Evolutionary conservation across 192 early-diverging fungal species (phyloP).

Genomic region (Gryganskiella cystojenkinii): DNA sequence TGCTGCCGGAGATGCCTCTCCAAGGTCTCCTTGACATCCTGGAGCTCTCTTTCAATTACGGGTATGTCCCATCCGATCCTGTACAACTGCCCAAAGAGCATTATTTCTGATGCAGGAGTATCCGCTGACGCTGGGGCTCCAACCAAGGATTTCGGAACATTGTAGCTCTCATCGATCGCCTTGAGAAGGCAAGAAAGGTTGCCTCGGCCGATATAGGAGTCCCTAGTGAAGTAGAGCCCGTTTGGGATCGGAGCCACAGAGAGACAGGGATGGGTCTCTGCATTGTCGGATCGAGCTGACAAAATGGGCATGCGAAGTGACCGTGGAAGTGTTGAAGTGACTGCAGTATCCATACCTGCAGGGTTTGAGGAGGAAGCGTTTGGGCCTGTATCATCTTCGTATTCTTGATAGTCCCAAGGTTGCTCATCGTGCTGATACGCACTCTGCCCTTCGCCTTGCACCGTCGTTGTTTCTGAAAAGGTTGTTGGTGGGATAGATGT

Average conservation of each 20-base stretch:
- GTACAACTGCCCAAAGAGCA: not conserved
- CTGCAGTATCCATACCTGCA: not conserved
- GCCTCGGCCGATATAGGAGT: conserved; percentile 30
- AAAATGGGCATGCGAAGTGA: no score
- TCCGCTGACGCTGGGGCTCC: not conserved
- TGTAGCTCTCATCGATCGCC: not conserved
- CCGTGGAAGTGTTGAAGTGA: no score
- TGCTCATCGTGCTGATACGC: not conserved
- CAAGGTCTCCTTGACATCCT: no score
- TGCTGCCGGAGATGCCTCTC: no score
- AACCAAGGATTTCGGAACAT: no score
- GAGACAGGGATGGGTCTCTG: not conserved
- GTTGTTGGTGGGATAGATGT: no score
- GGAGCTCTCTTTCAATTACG: no score
- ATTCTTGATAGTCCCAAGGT: conserved; percentile 9
- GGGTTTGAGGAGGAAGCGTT: not conserved
- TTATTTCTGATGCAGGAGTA: no score
- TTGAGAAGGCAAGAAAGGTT: conserved; percentile 12
- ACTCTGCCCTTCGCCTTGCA: no score
- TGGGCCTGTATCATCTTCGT: not conserved
- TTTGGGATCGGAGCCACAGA: conserved; percentile 1
- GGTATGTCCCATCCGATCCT: no score
- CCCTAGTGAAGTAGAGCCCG: conserved; percentile 30
- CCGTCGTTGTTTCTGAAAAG: no score
- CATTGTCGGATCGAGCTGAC: no score